Evolutionary conservation across 257 asterid species (phyloP).

Genomic region (Thymus quinquecostatus): DNA sequence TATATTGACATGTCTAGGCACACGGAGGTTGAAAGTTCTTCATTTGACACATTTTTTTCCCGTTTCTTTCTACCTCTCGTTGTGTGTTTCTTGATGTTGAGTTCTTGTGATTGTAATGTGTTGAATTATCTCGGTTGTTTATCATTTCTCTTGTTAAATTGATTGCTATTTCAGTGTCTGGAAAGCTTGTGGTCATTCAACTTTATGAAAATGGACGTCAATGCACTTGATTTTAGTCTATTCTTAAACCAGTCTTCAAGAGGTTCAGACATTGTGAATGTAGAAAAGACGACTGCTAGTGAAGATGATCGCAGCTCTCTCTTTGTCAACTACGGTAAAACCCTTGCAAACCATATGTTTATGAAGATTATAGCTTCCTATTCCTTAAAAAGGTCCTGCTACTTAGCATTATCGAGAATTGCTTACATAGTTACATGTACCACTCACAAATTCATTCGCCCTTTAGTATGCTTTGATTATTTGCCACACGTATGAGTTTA

Average conservation of each 20-base stretch:
- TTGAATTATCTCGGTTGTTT: slow-evolving; percentile 15
- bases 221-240: slow-evolving; percentile 16
- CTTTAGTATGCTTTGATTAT: too few species aligned
- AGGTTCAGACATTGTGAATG: slow-evolving; percentile 8
- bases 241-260: slow-evolving; percentile 9
- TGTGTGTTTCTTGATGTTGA: neutral
- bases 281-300: slow-evolving; percentile 20
- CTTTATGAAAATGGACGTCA: slow-evolving; percentile 26
- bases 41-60: neutral
- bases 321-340: slow-evolving; percentile 38
- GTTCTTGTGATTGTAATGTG: slow-evolving; percentile 9
- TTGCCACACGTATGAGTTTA: too few species aligned
- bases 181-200: slow-evolving; percentile 18
- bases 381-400: neutral
- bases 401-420: neutral
- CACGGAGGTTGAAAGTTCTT: neutral
- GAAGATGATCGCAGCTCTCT: slow-evolving; percentile 33
- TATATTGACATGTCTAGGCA: neutral
- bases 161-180: slow-evolving; percentile 20
- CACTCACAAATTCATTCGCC: too few species aligned
- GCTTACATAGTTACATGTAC: too few species aligned
- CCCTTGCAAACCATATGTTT: slow-evolving; percentile 7
- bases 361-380: neutral
- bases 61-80: neutral
- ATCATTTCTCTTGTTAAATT: slow-evolving; percentile 9